These are phyloP conservation scores for Aspergillus bombycis DNA, from an alignment of 2,329 filamentous ascomycete species.

Conservation along the genomic window DNA sequence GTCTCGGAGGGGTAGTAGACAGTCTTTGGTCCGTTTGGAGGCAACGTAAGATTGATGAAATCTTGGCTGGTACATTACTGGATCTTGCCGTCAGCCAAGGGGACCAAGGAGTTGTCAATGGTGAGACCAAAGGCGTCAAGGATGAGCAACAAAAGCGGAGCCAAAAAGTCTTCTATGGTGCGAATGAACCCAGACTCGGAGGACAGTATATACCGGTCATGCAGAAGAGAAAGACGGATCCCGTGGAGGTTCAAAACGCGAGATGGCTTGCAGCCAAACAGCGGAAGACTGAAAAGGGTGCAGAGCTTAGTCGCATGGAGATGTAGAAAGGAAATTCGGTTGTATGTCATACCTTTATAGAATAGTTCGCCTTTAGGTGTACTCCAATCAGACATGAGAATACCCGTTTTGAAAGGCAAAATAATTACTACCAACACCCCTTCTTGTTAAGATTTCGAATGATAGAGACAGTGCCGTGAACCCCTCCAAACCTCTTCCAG, in stretches of 20 bases:
- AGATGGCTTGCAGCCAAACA: slow-evolving; percentile 59
- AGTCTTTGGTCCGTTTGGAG: slow-evolving; percentile 83
- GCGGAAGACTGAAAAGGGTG: slow-evolving; percentile 39
- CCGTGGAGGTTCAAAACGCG: slow-evolving; percentile 65
- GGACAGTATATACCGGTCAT: slow-evolving; percentile 63
- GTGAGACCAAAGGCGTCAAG: slow-evolving; percentile 26
- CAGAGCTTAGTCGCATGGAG: slow-evolving; percentile 19
- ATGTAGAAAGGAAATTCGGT: slow-evolving; percentile 12
- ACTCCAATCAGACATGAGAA: not conserved
- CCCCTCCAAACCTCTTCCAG: slow-evolving; percentile 92
- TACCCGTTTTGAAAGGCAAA: not conserved
- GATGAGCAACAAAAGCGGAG: slow-evolving; percentile 39
- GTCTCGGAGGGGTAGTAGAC: slow-evolving; percentile 68
- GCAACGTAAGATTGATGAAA: slow-evolving; percentile 83
- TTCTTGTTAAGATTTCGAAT: slow-evolving; percentile 54
- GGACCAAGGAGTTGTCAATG: slow-evolving; percentile 34
- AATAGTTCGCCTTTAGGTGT: slow-evolving; percentile 6
- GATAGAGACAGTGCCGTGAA: slow-evolving; percentile 78
- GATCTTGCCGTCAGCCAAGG: slow-evolving; percentile 58
- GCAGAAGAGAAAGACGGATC: slow-evolving; percentile 59
- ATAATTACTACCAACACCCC: no score
- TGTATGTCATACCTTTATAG: slow-evolving; percentile 19
- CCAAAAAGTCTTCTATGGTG: slow-evolving; percentile 62
- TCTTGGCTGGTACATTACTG: slow-evolving; percentile 75
- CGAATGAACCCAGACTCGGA: slow-evolving; percentile 55